Evolutionary conservation across 2,329 filamentous ascomycete genomes (phyloP), one percentile per base, ranked within the genome.

Genomic region (Colletotrichum nymphaeae): DNA sequence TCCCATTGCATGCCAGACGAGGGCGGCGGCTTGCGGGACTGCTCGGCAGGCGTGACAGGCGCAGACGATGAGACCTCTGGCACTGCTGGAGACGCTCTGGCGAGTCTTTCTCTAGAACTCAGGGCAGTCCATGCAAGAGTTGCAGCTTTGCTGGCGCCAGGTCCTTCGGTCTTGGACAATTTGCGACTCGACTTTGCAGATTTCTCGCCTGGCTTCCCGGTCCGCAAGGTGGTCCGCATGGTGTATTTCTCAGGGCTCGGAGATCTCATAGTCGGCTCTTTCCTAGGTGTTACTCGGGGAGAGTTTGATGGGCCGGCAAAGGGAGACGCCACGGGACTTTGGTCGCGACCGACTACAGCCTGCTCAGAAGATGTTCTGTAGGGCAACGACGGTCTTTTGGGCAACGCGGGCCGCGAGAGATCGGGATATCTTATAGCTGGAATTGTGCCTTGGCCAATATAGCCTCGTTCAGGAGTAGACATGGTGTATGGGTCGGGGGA

Each of bases 401-500:
- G 87, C 11, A 91, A 83, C 14, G 84, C 78, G 14, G 93, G 93
- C 69, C 92, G 91, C n/a, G 93, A 93, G n/a, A 97, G 86, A 77
- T 97, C 93, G 5, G 91, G 89, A 80, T 97, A 97, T 73, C 88
- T 92, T 62, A 95, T 90, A 8, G 94, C 93, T 59, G 94, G 94
- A 75, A 98, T 92, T 1, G 94, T 97, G 14, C 94, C 94, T 75
- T 92, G 89, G 53, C 94, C 95, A 78, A 97, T 93, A 87, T 91
- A 95, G 4, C 90, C 91, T 75, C 84, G 87, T 66, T 73, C 74
- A 24, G 74, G 59, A 77, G 58, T 67, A 6, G 37, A 22, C 4
- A 55, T 22, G 30, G 28, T 63, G 22, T 46, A 46, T 24, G 56
- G 46, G 22, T 62, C 26, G 14, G 67, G 60, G 19, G 62, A 63